Conservation (phyloP, 257 asterid species). For the Solanum rostratum region DNA sequence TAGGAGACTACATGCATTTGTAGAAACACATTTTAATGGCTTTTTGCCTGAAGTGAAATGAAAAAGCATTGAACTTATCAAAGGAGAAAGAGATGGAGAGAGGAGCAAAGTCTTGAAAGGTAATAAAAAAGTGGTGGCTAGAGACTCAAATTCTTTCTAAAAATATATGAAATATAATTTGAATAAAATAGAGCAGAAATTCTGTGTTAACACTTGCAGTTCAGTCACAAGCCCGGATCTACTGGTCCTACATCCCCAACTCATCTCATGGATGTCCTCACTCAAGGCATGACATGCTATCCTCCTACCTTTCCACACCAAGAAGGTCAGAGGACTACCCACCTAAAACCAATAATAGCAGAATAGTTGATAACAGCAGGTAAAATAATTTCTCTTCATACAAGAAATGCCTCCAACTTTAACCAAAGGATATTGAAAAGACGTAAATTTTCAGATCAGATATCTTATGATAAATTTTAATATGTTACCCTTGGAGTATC, state of each 20-base stretch:
- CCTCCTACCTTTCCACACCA: neutral
- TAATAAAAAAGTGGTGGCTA: neutral
- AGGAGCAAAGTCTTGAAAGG: neutral
- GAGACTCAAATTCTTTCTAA: neutral
- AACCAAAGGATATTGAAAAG: neutral
- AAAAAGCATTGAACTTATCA: neutral
- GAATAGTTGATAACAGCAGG: neutral
- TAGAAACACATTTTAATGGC: neutral
- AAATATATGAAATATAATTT: neutral
- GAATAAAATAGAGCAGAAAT: neutral
- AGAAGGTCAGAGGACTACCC: neutral
- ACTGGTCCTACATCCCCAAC: neutral
- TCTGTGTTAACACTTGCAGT: neutral
- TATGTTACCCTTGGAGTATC: neutral
- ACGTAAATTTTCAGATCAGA: neutral
- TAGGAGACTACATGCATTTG: neutral
- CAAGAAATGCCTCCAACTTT: neutral
- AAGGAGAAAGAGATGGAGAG: neutral
- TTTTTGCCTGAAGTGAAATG: neutral
- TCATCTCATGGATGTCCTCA: neutral
- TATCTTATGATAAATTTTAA: neutral
- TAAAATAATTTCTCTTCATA: neutral
- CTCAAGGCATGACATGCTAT: neutral
- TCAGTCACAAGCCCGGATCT: neutral
- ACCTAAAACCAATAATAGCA: neutral